Evolutionary conservation across 2,329 filamentous ascomycete species (phyloP).

Genomic region (Pseudocercospora eumusae): DNA sequence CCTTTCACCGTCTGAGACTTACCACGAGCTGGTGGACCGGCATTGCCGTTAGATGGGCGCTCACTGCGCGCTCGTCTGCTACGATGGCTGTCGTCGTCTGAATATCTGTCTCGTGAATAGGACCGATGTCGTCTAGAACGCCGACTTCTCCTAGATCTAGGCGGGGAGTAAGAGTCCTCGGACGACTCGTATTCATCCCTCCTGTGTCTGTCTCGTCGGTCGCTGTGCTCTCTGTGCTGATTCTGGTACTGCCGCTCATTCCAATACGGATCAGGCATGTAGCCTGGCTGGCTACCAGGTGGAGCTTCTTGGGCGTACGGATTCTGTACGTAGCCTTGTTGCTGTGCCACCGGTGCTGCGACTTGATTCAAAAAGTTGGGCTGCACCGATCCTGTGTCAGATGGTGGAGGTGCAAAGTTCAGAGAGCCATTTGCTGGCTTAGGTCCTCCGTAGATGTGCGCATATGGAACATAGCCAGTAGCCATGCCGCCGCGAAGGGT

Average conservation of each 20-base stretch:
- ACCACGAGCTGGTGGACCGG: constrained; percentile 26
- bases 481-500: constrained; percentile 29
- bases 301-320: constrained; percentile 33
- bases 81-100: constrained; percentile 25
- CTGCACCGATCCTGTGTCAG: constrained; percentile 30
- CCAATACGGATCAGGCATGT: constrained; percentile 25
- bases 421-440: constrained; percentile 14
- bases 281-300: constrained; percentile 27
- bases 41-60: constrained; percentile 17
- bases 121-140: constrained; percentile 17
- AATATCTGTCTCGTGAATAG: constrained; percentile 16
- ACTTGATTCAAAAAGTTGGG: constrained; percentile 32
- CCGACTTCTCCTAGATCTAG: constrained; percentile 14
- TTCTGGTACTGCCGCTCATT: constrained; percentile 16
- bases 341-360: constrained; percentile 23
- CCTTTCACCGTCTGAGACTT: constrained; percentile 32
- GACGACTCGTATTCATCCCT: constrained; percentile 24
- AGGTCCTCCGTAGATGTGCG: constrained; percentile 39
- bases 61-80: constrained; percentile 26
- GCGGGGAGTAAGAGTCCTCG: constrained; percentile 12
- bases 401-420: constrained; percentile 26
- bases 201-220: constrained; percentile 19
- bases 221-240: constrained; percentile 20
- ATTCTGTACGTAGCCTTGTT: constrained; percentile 33
- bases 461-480: constrained; percentile 40